Evolutionary conservation across 2,329 filamentous ascomycete species (phyloP), one percentile per base, ranked within the genome.

Genomic region (Polytolypa hystricis): DNA sequence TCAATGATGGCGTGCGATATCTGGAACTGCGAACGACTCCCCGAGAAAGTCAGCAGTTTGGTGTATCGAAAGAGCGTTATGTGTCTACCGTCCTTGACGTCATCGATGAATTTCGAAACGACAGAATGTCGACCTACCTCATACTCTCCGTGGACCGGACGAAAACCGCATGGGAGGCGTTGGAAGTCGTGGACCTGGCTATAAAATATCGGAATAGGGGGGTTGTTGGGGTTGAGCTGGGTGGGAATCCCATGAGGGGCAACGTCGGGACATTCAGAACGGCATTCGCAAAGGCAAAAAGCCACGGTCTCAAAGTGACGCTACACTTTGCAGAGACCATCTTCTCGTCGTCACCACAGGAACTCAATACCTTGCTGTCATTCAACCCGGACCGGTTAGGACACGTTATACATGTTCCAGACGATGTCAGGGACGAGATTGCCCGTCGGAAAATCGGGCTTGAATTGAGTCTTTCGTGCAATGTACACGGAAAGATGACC

Each of bases 11-110:
- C 23, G 78, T 89, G 11, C 68, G 73, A 38, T 89, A 91, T 52
- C 69, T 87, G 9, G 84, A 93, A 55, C 71, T 91, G 16, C 76
- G 84, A 29, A 89, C 84, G 1, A 91, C 83, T 1, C 84, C 84
- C 1, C 74, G 84, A 36, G 67, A 70, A 2, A 73, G 79, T 21
- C 64, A 69, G 3, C 53, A 58, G 0, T 62, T 65, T 4, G 58
- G 58, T 10, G 61, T 84, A 26, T 72, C 75, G 16, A 75, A 77
- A 43, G 69, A 70, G 3, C 63, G 66, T 37, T 89, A 91, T 56
- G 67, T 89, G 20, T 47, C 63, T 21, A 71, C 72, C 4, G 68
- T 91, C n/a, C 66, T 86, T 6, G 56, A 63, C n/a, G 67, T 73
- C n/a, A 77, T 89, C 19, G 53, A 61, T 2, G 50, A 55, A 2